These are phyloP conservation scores for Hemerocallis citrina DNA, from an alignment of 106 monocot species.

Conservation along the genomic window DNA sequence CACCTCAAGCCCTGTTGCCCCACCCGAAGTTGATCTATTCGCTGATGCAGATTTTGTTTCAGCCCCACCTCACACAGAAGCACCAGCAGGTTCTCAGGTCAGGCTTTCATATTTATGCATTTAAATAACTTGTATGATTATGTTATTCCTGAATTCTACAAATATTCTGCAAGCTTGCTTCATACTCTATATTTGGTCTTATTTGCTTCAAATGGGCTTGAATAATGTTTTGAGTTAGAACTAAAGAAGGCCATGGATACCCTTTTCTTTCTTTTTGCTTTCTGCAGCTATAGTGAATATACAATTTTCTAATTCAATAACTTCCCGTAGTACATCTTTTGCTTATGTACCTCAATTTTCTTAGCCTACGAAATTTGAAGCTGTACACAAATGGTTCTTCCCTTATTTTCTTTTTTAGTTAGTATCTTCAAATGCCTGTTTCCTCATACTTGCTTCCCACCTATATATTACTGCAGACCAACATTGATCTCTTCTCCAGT, in stretches of 20 bases:
- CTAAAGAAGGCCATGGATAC: background rate
- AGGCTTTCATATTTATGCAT: conserved; percentile 2
- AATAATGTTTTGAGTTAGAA: background rate
- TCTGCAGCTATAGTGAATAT: background rate
- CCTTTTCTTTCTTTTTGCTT: background rate
- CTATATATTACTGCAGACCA: conserved; percentile 29
- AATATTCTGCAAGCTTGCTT: background rate
- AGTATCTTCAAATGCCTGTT: background rate
- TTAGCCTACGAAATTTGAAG: background rate
- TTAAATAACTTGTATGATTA: background rate
- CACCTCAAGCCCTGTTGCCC: conserved; percentile 1
- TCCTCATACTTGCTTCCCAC: background rate
- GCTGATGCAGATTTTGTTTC: conserved; percentile 65
- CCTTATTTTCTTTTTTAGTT: background rate
- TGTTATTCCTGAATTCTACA: background rate
- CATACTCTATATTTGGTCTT: background rate
- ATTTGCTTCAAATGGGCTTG: background rate
- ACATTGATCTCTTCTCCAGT: conserved; percentile 51
- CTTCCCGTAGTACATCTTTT: background rate
- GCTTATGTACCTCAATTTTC: background rate
- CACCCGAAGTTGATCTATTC: conserved; percentile 71
- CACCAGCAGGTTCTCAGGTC: conserved; percentile 42
- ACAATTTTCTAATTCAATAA: too few relatives aligned
- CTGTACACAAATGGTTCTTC: background rate
- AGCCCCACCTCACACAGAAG: conserved; percentile 23